Evolutionary conservation across 1,284 basidiomycete species (phyloP).

Genomic region (Ustilago shanxiensis): DNA sequence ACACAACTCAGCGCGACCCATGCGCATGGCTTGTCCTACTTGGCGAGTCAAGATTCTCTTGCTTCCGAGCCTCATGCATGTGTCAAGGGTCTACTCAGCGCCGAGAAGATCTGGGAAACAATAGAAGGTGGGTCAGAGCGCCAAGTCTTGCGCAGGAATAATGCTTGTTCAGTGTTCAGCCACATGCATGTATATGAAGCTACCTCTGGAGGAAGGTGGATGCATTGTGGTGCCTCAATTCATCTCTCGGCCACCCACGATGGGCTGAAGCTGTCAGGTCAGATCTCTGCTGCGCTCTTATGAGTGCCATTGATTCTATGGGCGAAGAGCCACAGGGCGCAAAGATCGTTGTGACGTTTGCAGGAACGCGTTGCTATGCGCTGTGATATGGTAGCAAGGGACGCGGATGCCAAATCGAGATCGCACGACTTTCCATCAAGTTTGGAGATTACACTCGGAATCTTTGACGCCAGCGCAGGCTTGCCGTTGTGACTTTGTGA

Average conservation of each 20-base stretch:
- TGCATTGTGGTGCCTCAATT: background rate
- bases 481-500: too few species aligned
- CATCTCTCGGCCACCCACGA: background rate
- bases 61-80: background rate
- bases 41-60: background rate
- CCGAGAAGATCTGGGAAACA: background rate
- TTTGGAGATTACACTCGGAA: too few species aligned
- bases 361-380: too few species aligned
- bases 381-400: too few species aligned
- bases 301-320: too few species aligned
- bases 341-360: too few species aligned
- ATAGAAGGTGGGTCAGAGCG: background rate
- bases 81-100: background rate
- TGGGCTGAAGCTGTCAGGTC: too few species aligned
- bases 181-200: constrained; percentile 1
- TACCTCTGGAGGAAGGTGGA: background rate
- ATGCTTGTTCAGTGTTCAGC: background rate
- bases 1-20: background rate
- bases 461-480: too few species aligned
- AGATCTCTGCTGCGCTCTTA: too few species aligned
- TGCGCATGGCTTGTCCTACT: background rate
- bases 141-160: background rate
- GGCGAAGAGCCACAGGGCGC: too few species aligned
- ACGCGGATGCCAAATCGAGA: too few species aligned
- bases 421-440: too few species aligned